Evolutionary conservation across 2,329 filamentous ascomycete genomes (phyloP).

Genomic region (Fusarium papillatum): DNA sequence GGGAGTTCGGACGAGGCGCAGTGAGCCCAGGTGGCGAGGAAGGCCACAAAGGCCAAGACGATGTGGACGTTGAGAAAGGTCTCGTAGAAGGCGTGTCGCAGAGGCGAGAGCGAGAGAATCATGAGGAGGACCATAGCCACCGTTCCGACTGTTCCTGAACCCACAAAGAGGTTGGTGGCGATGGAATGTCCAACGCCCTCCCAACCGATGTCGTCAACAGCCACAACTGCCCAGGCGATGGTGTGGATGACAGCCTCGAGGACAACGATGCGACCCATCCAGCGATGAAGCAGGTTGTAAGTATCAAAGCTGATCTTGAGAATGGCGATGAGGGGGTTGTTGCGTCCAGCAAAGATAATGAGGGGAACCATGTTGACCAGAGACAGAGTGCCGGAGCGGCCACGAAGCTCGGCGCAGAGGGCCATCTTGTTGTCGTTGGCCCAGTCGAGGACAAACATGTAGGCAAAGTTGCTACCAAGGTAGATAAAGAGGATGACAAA

Average conservation of each 20-base stretch:
- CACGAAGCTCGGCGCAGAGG: conserved; percentile 85
- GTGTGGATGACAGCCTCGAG: conserved; percentile 78
- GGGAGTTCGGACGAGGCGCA: conserved; percentile 74
- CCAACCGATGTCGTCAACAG: conserved; percentile 75
- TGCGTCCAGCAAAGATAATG: conserved; percentile 89
- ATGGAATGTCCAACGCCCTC: conserved; percentile 68
- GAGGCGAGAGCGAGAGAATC: conserved; percentile 79
- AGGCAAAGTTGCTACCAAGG: conserved; percentile 71
- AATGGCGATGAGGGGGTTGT: conserved; percentile 89
- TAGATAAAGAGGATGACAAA: conserved; percentile 69
- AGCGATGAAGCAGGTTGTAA: conserved; percentile 83
- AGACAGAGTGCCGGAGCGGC: conserved; percentile 86
- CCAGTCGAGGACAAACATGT: conserved; percentile 75
- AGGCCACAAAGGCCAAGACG: conserved; percentile 74
- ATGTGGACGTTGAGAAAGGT: conserved; percentile 94
- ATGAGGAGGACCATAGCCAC: conserved; percentile 75
- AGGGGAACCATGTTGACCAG: conserved; percentile 94
- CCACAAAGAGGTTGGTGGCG: conserved; percentile 72
- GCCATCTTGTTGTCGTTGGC: conserved; percentile 68
- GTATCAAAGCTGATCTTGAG: conserved; percentile 95
- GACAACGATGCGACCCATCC: conserved; percentile 83
- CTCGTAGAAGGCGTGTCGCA: conserved; percentile 97
- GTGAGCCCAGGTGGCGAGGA: conserved; percentile 85
- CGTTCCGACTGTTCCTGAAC: conserved; percentile 73
- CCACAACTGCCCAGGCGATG: conserved; percentile 80